These are phyloP conservation scores for Acanthamoeba sp. DNA, from an alignment of 208 protist species.

Conservation along the genomic window DNA sequence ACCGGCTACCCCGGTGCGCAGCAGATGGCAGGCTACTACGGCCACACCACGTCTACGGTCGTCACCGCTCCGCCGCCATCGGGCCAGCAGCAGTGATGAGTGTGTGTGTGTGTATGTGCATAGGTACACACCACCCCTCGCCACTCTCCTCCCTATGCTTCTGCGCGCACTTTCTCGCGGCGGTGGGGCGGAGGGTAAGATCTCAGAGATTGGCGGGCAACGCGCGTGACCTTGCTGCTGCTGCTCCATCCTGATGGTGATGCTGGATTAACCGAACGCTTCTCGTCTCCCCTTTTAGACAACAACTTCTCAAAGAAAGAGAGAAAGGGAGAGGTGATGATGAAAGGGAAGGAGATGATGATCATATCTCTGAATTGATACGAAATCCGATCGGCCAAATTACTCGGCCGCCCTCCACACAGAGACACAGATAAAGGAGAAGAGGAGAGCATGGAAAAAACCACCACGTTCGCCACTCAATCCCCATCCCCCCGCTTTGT, in stretches of 20 bases:
- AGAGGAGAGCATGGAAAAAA: too few relatives aligned
- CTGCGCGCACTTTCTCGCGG: too few relatives aligned
- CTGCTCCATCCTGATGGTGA: too few relatives aligned
- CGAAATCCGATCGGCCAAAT: background rate
- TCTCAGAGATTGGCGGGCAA: too few relatives aligned
- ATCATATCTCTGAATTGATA: background rate
- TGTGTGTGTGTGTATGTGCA: too few relatives aligned
- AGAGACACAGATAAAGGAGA: too few relatives aligned
- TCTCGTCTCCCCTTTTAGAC: background rate
- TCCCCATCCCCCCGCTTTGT: too few relatives aligned
- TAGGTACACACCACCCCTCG: background rate
- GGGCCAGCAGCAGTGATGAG: background rate
- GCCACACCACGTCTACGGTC: background rate
- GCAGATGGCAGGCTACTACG: background rate
- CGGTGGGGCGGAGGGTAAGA: too few relatives aligned
- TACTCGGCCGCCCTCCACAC: background rate
- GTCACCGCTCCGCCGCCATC: background rate
- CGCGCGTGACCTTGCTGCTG: too few relatives aligned
- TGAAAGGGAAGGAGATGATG: background rate
- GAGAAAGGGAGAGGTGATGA: too few relatives aligned
- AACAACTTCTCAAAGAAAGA: background rate
- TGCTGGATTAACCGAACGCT: background rate
- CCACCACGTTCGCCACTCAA: too few relatives aligned
- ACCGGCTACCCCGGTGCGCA: background rate
- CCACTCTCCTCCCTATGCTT: too few relatives aligned